Evolutionary conservation across 1,139 yeast genomes (phyloP).

Genomic region (Candida glucosophila): DNA sequence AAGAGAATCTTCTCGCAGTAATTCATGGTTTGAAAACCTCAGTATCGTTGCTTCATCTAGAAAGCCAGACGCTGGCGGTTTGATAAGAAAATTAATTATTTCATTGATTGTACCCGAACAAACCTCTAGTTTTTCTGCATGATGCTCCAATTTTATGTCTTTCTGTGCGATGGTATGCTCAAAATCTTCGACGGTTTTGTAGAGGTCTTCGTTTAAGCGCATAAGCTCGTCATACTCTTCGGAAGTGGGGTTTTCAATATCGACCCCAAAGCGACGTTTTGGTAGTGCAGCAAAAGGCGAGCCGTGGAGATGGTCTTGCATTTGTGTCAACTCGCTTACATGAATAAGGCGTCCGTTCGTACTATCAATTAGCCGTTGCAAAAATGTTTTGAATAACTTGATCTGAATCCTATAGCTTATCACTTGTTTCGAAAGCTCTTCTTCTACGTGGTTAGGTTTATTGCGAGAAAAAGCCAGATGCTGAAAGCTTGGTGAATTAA

Average conservation of each 20-base stretch:
- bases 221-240: constrained; percentile 28
- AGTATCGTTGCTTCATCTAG: background rate
- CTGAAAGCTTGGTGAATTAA: too few relatives aligned
- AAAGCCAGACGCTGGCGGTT: too few relatives aligned
- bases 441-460: too few relatives aligned
- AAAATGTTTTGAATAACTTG: constrained; percentile 31
- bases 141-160: constrained; percentile 12
- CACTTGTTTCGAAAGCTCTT: constrained; percentile 30
- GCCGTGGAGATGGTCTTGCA: constrained; percentile 15
- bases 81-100: constrained; percentile 14
- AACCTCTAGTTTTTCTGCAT: constrained; percentile 10
- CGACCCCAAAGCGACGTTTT: constrained; percentile 2
- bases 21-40: background rate
- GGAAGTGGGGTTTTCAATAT: constrained; percentile 8
- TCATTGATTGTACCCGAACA: constrained; percentile 14
- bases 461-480: too few relatives aligned
- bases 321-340: constrained; percentile 14
- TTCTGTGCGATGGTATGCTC: constrained; percentile 21
- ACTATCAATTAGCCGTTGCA: constrained; percentile 28
- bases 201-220: constrained; percentile 31
- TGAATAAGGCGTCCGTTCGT: constrained; percentile 9
- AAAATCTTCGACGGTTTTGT: constrained; percentile 26
- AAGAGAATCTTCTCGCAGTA: background rate
- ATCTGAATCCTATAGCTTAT: constrained; percentile 37
- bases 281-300: constrained; percentile 6